phyloP scores from a whole-genome alignment of 345 rosid genomes.

The Carallia brachiata region DNA sequence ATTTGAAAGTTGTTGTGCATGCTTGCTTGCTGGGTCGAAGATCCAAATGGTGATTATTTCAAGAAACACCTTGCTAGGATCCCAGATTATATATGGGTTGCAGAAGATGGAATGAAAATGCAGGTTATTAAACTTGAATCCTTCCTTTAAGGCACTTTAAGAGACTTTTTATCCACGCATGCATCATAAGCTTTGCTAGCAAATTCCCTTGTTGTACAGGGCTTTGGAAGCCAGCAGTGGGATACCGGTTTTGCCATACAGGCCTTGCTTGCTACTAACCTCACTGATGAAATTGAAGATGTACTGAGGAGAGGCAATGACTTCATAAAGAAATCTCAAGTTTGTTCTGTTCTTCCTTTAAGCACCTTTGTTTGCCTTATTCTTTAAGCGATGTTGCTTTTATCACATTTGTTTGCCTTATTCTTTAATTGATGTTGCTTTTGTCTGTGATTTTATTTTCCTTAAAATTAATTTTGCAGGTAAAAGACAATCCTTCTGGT shows the following conservation, averaged over 20 bases:
- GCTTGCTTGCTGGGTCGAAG: conserved; percentile 43
- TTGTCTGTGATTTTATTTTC: not conserved
- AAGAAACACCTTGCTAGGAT: conserved; percentile 80
- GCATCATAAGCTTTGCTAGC: no score
- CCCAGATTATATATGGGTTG: conserved; percentile 80
- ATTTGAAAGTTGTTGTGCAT: no score
- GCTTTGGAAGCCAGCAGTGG: conserved; percentile 84
- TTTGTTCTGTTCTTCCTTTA: conserved; percentile 16
- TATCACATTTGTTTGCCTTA: not conserved
- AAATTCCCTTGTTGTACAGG: conserved; percentile 30
- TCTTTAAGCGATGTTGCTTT: not conserved
- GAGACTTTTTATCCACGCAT: not conserved
- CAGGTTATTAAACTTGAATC: conserved; percentile 44
- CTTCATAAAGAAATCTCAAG: conserved; percentile 78
- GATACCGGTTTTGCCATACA: conserved; percentile 31
- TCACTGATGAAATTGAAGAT: conserved; percentile 50
- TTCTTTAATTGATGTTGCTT: no score
- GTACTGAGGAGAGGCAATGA: conserved; percentile 67
- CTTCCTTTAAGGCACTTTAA: not conserved
- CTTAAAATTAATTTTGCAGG: conserved; percentile 14
- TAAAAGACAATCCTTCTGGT: no score
- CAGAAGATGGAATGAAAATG: conserved; percentile 87
- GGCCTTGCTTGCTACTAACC: conserved; percentile 63
- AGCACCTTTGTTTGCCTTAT: not conserved
- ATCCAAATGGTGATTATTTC: conserved; percentile 45